Conservation (phyloP, 2,329 filamentous ascomycete genomes). For the Cordyceps cateniannulata region DNA sequence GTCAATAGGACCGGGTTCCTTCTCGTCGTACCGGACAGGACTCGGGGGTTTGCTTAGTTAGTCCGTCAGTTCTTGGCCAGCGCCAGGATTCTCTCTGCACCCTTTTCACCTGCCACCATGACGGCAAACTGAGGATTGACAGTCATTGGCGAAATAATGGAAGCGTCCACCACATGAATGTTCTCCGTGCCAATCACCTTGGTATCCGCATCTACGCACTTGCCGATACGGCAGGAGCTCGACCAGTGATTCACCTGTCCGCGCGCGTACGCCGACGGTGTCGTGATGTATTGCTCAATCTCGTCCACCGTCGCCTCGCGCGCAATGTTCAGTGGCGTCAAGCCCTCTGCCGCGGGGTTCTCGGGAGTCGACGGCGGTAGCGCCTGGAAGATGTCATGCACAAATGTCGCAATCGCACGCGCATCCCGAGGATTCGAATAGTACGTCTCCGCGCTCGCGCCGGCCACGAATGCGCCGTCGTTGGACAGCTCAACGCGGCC, state of each 20-base stretch:
- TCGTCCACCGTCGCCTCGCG: slow-evolving; percentile 39
- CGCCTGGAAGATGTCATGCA: slow-evolving; percentile 41
- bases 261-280: slow-evolving; percentile 37
- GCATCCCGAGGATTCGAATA: slow-evolving; percentile 42
- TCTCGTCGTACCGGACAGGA: too few relatives aligned
- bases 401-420: slow-evolving; percentile 41
- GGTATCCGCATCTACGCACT: slow-evolving; percentile 41
- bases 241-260: slow-evolving; percentile 49
- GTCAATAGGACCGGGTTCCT: too few relatives aligned
- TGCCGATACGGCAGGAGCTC: slow-evolving; percentile 42
- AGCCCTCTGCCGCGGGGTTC: slow-evolving; percentile 25
- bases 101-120: slow-evolving; percentile 47
- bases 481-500: slow-evolving; percentile 36
- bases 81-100: slow-evolving; percentile 37
- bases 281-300: slow-evolving; percentile 44
- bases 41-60: too few relatives aligned
- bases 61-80: neutral
- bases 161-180: slow-evolving; percentile 45
- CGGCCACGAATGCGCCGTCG: slow-evolving; percentile 36
- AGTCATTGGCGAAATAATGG: slow-evolving; percentile 42
- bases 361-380: slow-evolving; percentile 24
- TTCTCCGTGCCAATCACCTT: slow-evolving; percentile 42
- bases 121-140: slow-evolving; percentile 49
- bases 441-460: slow-evolving; percentile 36
- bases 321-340: slow-evolving; percentile 43